A percentile compares a stretch with the other conserved stretches of the same genome.
Evolutionary conservation across 1,284 basidiomycete genomes (phyloP).

Genomic region (Cutaneotrichosporon spelunceum): DNA sequence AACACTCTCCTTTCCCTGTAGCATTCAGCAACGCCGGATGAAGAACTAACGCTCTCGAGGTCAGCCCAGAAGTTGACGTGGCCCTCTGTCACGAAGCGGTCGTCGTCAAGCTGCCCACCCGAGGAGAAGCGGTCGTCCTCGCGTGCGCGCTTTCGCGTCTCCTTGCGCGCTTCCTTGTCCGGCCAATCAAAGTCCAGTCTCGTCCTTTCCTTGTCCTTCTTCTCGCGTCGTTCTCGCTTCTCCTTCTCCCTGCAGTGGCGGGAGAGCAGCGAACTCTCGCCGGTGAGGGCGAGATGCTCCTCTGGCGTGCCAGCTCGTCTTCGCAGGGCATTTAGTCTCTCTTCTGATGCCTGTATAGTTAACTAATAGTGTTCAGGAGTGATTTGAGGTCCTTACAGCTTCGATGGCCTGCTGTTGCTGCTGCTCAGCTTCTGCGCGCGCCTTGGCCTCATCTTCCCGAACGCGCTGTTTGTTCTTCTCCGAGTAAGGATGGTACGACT

Average conservation of each 20-base stretch:
- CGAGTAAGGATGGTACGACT: constrained; percentile 53
- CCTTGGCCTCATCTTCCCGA: constrained; percentile 50
- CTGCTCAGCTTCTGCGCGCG: constrained; percentile 38
- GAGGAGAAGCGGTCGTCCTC: constrained; percentile 1
- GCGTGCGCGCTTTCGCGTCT: constrained; percentile 14
- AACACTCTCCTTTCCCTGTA: constrained; percentile 7
- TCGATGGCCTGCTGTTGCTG: constrained; percentile 43
- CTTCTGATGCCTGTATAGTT: constrained; percentile 33
- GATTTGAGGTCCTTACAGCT: constrained; percentile 27
- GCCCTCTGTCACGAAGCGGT: constrained; percentile 28
- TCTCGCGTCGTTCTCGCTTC: constrained; percentile 25
- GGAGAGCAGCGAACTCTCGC: constrained; percentile 30
- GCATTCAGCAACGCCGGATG: not conserved
- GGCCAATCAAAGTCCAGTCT: constrained; percentile 50
- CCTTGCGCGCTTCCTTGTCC: constrained; percentile 22
- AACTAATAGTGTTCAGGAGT: not conserved
- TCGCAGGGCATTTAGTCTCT: constrained; percentile 40
- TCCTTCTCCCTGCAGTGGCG: constrained; percentile 35
- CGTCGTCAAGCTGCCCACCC: constrained; percentile 23
- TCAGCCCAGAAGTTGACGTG: constrained; percentile 52
- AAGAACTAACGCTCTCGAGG: constrained; percentile 37
- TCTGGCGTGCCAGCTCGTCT: constrained; percentile 37
- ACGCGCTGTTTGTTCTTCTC: constrained; percentile 53
- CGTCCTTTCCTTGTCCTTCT: constrained; percentile 13
- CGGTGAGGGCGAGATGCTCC: constrained; percentile 26